A percentile compares a stretch with the other conserved stretches of the same genome.
Conservation (phyloP, 2,329 filamentous ascomycete species). For the Nemania sp. region DNA sequence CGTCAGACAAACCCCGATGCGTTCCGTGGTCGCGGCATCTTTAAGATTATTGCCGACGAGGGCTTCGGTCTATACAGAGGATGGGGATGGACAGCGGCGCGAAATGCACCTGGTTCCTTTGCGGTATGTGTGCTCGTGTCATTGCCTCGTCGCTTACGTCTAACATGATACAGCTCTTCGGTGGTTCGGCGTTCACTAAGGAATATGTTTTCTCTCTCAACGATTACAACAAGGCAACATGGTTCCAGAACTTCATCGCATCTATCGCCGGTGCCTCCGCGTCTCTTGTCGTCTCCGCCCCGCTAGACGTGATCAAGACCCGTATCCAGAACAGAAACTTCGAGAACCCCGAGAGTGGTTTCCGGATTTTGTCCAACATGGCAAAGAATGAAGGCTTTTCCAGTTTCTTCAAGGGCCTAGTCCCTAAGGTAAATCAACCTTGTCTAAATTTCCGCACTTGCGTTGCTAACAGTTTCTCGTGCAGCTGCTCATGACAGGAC, state of each 20-base stretch:
- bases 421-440: conserved; percentile 77
- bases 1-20: conserved; percentile 98
- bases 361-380: conserved; percentile 94
- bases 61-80: conserved; percentile 96
- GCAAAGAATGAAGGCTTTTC: conserved; percentile 85
- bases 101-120: conserved; percentile 96
- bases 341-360: conserved; percentile 94
- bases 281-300: conserved; percentile 95
- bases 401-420: conserved; percentile 97
- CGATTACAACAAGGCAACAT: conserved; percentile 95
- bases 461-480: conserved; percentile 39
- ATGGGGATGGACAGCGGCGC: conserved; percentile 96
- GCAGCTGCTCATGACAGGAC: conserved; percentile 95
- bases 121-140: conserved; percentile 72
- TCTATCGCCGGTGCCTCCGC: conserved; percentile 95
- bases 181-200: conserved; percentile 96
- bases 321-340: conserved; percentile 99
- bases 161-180: conserved; percentile 78
- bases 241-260: conserved; percentile 97
- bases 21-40: conserved; percentile 91
- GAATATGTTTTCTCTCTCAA: conserved; percentile 90
- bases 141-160: conserved; percentile 28
- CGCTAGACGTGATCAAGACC: conserved; percentile 97
- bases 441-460: not conserved
- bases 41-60: conserved; percentile 92